phyloP scores from a whole-genome alignment of 73 alveolate genomes.

The Paramecium caudatum region DNA sequence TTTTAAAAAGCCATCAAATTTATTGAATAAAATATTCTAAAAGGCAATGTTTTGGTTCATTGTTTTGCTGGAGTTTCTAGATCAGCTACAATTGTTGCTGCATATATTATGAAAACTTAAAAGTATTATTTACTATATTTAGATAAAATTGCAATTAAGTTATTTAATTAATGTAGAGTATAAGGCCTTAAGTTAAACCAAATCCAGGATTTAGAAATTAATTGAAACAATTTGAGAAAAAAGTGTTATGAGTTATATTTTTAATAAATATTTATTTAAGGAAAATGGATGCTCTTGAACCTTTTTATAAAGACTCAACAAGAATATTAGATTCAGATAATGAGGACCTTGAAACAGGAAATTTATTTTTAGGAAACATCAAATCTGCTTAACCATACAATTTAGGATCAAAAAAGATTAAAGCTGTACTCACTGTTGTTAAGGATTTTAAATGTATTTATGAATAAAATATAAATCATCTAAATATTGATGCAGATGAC shows the following conservation, averaged over 20 bases:
- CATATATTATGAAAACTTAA: slow-evolving; percentile 1
- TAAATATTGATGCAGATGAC: slow-evolving; percentile 55
- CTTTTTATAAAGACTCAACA: slow-evolving; percentile 8
- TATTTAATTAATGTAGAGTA: background rate
- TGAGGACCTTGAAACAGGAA: slow-evolving; percentile 48
- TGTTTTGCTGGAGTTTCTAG: slow-evolving; percentile 54
- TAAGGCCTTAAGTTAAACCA: background rate
- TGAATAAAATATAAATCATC: slow-evolving; percentile 54
- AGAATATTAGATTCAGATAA: background rate
- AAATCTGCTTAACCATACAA: slow-evolving; percentile 50
- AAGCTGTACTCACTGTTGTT: slow-evolving; percentile 64
- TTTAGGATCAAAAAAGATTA: slow-evolving; percentile 38
- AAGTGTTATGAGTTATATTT: slow-evolving; percentile 31
- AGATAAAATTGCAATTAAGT: background rate
- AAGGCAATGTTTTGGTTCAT: slow-evolving; percentile 34
- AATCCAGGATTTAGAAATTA: slow-evolving; percentile 1
- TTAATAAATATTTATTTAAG: too few species aligned
- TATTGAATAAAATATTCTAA: slow-evolving; percentile 10
- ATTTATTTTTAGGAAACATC: slow-evolving; percentile 58
- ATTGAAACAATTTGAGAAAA: background rate
- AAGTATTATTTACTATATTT: background rate
- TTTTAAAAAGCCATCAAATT: slow-evolving; percentile 27
- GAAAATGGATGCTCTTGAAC: slow-evolving; percentile 11
- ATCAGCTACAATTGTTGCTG: slow-evolving; percentile 33
- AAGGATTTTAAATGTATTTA: slow-evolving; percentile 51